Conservation (phyloP, 306 rosid species). For the Cajanus cajan region DNA sequence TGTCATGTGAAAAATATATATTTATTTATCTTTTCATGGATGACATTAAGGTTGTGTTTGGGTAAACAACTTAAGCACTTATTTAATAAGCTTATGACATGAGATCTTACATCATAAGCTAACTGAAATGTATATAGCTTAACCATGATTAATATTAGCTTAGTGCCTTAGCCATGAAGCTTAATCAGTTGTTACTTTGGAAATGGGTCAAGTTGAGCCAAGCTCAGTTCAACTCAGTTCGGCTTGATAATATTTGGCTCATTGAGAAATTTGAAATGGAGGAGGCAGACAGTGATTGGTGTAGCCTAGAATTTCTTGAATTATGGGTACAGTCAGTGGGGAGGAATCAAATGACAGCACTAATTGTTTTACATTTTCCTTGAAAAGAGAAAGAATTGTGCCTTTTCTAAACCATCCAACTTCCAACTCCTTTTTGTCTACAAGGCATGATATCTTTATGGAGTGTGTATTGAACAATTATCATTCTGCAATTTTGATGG, state of each 20-base stretch:
- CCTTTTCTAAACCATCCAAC: too few species aligned
- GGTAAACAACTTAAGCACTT: neutral
- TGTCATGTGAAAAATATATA: neutral
- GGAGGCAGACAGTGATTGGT: neutral
- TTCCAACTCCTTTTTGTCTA: constrained; percentile 1
- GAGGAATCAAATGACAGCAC: constrained; percentile 2
- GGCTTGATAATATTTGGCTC: too few species aligned
- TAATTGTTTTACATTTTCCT: neutral
- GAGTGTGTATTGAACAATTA: neutral
- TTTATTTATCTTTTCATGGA: neutral
- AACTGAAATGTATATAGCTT: neutral
- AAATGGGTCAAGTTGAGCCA: too few species aligned
- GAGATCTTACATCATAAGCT: neutral
- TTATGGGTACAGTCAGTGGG: neutral
- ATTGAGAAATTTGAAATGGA: constrained; percentile 15
- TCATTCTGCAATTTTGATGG: constrained; percentile 17
- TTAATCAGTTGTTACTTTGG: neutral
- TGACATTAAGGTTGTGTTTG: neutral
- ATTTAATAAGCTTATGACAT: neutral
- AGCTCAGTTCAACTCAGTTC: too few species aligned
- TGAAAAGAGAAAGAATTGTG: neutral
- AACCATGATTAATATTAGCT: neutral
- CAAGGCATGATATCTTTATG: neutral
- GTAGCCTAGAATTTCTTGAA: neutral
- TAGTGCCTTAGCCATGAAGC: neutral